Evolutionary conservation across 2,329 filamentous ascomycete species (phyloP).

Genomic region (Orbilia oligospora): DNA sequence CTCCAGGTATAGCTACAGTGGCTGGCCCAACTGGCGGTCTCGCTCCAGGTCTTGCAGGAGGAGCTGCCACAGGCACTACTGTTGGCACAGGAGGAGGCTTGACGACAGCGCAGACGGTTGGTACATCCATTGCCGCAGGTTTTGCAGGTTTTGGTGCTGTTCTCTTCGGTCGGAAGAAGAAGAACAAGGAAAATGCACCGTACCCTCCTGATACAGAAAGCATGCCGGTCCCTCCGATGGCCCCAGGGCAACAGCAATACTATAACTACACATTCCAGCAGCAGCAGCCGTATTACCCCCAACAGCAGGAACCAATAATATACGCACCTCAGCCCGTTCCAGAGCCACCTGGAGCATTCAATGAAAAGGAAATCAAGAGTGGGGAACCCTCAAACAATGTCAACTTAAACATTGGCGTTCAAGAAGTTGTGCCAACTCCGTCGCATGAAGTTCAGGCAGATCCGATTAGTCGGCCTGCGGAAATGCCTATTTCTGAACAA

Average conservation of each 20-base stretch:
- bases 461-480: constrained; percentile 26
- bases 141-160: constrained; percentile 28
- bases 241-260: constrained; percentile 22
- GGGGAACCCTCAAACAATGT: constrained; percentile 11
- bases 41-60: constrained; percentile 10
- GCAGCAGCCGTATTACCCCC: constrained; percentile 16
- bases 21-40: constrained; percentile 20
- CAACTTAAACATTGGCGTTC: constrained; percentile 41
- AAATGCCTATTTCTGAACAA: constrained; percentile 50
- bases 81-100: constrained; percentile 41
- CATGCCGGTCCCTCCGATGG: constrained; percentile 49
- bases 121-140: constrained; percentile 47
- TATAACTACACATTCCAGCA: constrained; percentile 18
- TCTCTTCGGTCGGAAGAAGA: constrained; percentile 49
- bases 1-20: background rate
- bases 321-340: constrained; percentile 45
- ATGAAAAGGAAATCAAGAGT: constrained; percentile 52
- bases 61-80: background rate
- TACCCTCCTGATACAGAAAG: background rate
- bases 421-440: constrained; percentile 55
- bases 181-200: constrained; percentile 35
- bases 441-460: constrained; percentile 29
- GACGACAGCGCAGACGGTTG: constrained; percentile 15
- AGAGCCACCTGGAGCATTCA: background rate
- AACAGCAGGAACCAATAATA: constrained; percentile 31